These are phyloP conservation scores for Meyerozyma athensensis DNA, from an alignment of 1,139 yeast genomes.

Conservation along the genomic window DNA sequence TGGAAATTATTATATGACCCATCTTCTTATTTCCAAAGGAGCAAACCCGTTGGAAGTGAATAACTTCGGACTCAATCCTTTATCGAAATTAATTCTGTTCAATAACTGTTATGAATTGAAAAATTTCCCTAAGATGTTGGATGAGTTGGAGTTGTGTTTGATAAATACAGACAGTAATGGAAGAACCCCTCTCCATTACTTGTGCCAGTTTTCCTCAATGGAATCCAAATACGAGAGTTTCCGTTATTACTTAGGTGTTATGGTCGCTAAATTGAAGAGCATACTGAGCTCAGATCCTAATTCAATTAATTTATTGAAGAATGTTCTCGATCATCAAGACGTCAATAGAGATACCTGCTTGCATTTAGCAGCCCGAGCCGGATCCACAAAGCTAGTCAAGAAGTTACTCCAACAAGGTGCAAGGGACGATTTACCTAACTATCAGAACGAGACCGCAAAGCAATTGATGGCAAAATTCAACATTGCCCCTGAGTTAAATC, in stretches of 20 bases:
- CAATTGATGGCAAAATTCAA: slow-evolving; percentile 16
- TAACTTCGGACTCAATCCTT: slow-evolving; percentile 74
- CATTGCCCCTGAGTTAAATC: slow-evolving; percentile 12
- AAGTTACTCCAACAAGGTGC: slow-evolving; percentile 43
- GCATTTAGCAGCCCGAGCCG: slow-evolving; percentile 53
- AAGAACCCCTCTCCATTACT: slow-evolving; percentile 68
- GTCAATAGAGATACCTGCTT: slow-evolving; percentile 65
- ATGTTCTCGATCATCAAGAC: slow-evolving; percentile 67
- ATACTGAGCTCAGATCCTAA: slow-evolving; percentile 26
- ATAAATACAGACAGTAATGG: slow-evolving; percentile 71
- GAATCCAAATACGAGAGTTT: slow-evolving; percentile 44
- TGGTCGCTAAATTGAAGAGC: slow-evolving; percentile 33
- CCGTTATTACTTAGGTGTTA: slow-evolving; percentile 33
- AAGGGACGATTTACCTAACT: slow-evolving; percentile 41
- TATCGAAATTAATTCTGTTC: slow-evolving; percentile 78
- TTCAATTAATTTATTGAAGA: slow-evolving; percentile 45
- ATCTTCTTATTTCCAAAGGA: slow-evolving; percentile 62
- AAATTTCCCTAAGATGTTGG: slow-evolving; percentile 68
- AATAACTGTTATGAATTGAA: slow-evolving; percentile 81
- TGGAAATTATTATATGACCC: slow-evolving; percentile 72
- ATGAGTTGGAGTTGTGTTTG: slow-evolving; percentile 63
- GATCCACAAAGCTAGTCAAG: slow-evolving; percentile 35
- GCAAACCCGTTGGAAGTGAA: slow-evolving; percentile 77
- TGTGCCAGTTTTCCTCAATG: slow-evolving; percentile 57
- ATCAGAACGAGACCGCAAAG: slow-evolving; percentile 38